phyloP scores from a whole-genome alignment of 1,139 yeast species.

The Suhomyces yuchorum region DNA sequence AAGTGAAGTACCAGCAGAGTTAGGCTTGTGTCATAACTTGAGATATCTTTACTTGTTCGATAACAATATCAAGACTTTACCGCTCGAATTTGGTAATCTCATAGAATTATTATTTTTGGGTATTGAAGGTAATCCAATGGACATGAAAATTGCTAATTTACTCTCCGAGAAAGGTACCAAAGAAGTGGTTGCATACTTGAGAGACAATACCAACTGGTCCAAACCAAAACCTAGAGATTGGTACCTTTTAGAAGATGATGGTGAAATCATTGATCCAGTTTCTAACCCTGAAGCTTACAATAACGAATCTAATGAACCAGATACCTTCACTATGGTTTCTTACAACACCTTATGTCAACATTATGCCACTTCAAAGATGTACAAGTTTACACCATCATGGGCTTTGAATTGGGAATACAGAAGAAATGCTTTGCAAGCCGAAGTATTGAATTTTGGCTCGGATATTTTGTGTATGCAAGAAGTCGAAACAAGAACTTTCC shows the following conservation, averaged over 20 bases:
- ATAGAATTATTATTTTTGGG: slow-evolving; percentile 87
- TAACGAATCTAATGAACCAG: slow-evolving; percentile 28
- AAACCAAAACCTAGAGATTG: slow-evolving; percentile 79
- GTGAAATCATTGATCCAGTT: slow-evolving; percentile 55
- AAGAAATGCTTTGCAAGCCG: slow-evolving; percentile 70
- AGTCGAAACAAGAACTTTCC: slow-evolving; percentile 84
- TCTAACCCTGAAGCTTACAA: slow-evolving; percentile 35
- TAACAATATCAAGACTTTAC: slow-evolving; percentile 73
- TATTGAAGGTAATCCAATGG: slow-evolving; percentile 89
- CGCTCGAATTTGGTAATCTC: slow-evolving; percentile 83
- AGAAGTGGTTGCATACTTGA: slow-evolving; percentile 73
- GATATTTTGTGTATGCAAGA: slow-evolving; percentile 93
- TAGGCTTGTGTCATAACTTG: slow-evolving; percentile 81
- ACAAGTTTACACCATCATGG: slow-evolving; percentile 96
- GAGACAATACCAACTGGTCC: slow-evolving; percentile 72
- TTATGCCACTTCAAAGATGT: slow-evolving; percentile 90
- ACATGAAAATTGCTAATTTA: slow-evolving; percentile 61
- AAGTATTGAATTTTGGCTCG: slow-evolving; percentile 62
- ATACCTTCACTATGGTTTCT: slow-evolving; percentile 72
- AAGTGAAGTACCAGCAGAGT: slow-evolving; percentile 70
- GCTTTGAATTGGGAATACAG: slow-evolving; percentile 96
- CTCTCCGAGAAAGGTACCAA: slow-evolving; percentile 84
- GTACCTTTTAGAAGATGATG: slow-evolving; percentile 77
- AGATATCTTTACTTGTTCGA: slow-evolving; percentile 86
- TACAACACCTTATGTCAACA: slow-evolving; percentile 94